Base-by-base conservation (phyloP, 2,329 filamentous ascomycete genomes). In the Paecilomyces niveus region DNA sequence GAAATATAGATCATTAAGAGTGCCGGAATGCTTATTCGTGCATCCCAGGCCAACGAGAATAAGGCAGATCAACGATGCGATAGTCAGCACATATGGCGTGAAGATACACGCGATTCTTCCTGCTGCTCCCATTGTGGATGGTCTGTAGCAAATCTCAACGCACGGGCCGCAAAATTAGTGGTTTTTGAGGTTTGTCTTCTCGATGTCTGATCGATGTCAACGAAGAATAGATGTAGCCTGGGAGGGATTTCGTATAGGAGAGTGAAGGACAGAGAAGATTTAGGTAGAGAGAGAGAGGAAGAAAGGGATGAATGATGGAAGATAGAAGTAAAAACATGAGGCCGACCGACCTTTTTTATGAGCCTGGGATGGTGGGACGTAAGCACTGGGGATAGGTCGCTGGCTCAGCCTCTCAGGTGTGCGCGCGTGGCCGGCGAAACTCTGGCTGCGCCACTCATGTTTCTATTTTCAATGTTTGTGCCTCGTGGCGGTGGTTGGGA, bases 31-130 rank as follows among this genome's bases (percentile, higher is more conserved):
- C 60, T 80, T 78, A 64, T 80, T 80, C 60, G 81, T 81, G 65
- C 83, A 83, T 35, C 83, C 83, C 55, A 85, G 64, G 62, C 83
- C 81, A 56, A 87, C 79, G 45, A 87, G 70, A 54, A 83, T 67
- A 57, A 86, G 74, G 66, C 88, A 89, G 67, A 94, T 78, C 68
- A 97, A 80, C 59, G 89, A 88, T 63, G 83, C 89, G 67, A 94
- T 77, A 21, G 90, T 93, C 69, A 96, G 83, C 63, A 85, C 80
- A 77, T 96, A 92, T 61, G 93, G 93, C 79, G 92, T 80, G 76
- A 89, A 84, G 76, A 97, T 94, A 78, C 92, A 97, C 73, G 89
- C 80, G 68, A 93, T 85, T 70, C 93, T 85, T 66, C 90, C 92
- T 70, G 84, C 81, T 77, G 88, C 86, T 62, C 85, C 86, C 87